A percentile compares a stretch with the other conserved stretches of the same genome.
Conservation (phyloP, 2,329 filamentous ascomycete species). For the Colletotrichum paranaense region DNA sequence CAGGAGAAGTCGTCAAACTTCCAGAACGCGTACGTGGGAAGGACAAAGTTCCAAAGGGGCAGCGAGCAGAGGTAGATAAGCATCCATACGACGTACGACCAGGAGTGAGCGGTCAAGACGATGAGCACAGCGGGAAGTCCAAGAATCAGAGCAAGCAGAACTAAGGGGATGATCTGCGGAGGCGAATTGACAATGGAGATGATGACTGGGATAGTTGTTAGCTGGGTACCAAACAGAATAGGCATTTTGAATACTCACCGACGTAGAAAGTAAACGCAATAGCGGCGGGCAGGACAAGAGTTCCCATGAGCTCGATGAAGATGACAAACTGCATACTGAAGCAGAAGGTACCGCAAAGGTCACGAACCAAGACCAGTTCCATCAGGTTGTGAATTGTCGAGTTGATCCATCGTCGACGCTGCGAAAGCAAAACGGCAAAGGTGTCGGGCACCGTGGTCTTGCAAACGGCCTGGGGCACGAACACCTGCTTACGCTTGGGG, state of each 20-base stretch:
- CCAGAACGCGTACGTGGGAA: slow-evolving; percentile 96
- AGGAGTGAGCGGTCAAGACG: slow-evolving; percentile 90
- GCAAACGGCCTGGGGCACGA: slow-evolving; percentile 98
- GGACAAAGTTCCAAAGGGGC: slow-evolving; percentile 96
- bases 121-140: slow-evolving; percentile 94
- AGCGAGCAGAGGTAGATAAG: slow-evolving; percentile 92
- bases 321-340: slow-evolving; percentile 99
- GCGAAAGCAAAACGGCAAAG: slow-evolving; percentile 92
- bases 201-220: slow-evolving; percentile 67
- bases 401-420: slow-evolving; percentile 98
- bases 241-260: slow-evolving; percentile 66
- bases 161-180: slow-evolving; percentile 88
- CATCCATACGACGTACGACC: slow-evolving; percentile 97
- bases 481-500: slow-evolving; percentile 98
- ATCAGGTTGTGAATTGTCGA: slow-evolving; percentile 98
- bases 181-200: slow-evolving; percentile 83
- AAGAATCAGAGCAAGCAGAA: slow-evolving; percentile 89
- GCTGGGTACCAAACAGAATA: background rate
- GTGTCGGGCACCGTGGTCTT: slow-evolving; percentile 96
- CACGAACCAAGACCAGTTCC: slow-evolving; percentile 94
- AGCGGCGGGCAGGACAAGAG: slow-evolving; percentile 92
- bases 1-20: slow-evolving; percentile 99
- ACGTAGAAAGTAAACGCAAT: slow-evolving; percentile 98
- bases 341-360: slow-evolving; percentile 98
- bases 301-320: slow-evolving; percentile 94